Conservation (phyloP, 768 basidiomycete species). For the Auricularia heimuer region DNA sequence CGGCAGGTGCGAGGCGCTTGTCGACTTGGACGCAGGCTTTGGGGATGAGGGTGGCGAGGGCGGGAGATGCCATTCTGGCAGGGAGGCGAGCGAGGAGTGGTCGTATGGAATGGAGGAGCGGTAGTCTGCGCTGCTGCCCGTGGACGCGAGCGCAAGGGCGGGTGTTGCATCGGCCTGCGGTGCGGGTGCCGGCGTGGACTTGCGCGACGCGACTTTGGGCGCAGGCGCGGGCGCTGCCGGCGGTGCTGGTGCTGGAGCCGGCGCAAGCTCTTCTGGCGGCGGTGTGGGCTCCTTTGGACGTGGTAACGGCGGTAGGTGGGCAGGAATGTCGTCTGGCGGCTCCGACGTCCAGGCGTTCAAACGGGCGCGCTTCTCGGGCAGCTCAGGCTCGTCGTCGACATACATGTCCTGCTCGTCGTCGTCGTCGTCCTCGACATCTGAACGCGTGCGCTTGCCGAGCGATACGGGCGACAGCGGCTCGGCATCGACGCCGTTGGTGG, state of each 20-base stretch:
- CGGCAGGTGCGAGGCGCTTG: constrained; percentile 52
- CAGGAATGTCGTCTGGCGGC: constrained; percentile 53
- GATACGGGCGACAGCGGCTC: constrained; percentile 7
- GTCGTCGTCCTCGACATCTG: constrained; percentile 14
- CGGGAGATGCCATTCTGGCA: constrained; percentile 65
- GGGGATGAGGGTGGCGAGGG: constrained; percentile 22
- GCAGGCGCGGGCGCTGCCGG: neutral
- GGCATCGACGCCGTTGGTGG: constrained; percentile 2
- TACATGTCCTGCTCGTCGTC: constrained; percentile 20
- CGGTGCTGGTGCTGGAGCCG: constrained; percentile 5
- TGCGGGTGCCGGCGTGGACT: neutral
- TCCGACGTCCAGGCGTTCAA: constrained; percentile 35
- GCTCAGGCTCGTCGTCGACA: constrained; percentile 24
- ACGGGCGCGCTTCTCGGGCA: constrained; percentile 51
- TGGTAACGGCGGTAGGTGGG: constrained; percentile 63
- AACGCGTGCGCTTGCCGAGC: constrained; percentile 6
- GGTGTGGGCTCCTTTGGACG: constrained; percentile 12
- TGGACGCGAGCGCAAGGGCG: constrained; percentile 31
- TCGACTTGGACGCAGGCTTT: constrained; percentile 8
- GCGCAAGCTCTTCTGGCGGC: neutral
- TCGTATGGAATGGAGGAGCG: constrained; percentile 63
- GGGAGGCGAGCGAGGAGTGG: constrained; percentile 55
- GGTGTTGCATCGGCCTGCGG: constrained; percentile 13
- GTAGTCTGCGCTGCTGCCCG: constrained; percentile 44
- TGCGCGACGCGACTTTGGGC: constrained; percentile 16